Percentiles rank a stretch among this genome's conserved stretches.
These are phyloP conservation scores for Omphalea diandra DNA, from an alignment of 441 rosid genomes.

Conservation along the genomic window DNA sequence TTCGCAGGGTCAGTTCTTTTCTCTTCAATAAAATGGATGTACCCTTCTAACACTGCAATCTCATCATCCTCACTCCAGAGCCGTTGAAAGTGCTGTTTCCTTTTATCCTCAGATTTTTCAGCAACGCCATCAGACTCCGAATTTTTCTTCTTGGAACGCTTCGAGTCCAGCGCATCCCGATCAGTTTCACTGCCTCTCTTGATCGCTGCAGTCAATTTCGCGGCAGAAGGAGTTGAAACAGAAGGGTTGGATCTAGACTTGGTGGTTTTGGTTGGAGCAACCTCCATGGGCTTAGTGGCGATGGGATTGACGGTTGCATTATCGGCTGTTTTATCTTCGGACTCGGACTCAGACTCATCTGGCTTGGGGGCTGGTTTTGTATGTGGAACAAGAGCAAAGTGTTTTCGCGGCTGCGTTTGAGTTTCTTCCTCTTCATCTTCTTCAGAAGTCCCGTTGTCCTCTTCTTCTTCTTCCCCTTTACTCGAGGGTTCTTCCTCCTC, in stretches of 20 bases:
- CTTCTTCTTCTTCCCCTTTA: constrained; percentile 18
- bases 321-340: constrained; percentile 24
- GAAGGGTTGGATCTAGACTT: constrained; percentile 21
- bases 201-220: constrained; percentile 13
- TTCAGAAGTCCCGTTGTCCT: constrained; percentile 1
- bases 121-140: constrained; percentile 10
- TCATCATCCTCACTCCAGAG: constrained; percentile 44
- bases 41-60: constrained; percentile 38
- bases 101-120: constrained; percentile 14
- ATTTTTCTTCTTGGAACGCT: constrained; percentile 35
- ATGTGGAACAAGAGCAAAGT: constrained; percentile 6
- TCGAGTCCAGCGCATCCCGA: constrained; percentile 6
- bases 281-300: constrained; percentile 24
- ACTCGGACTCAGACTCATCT: constrained; percentile 21
- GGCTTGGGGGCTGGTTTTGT: constrained; percentile 1
- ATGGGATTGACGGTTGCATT: constrained; percentile 28
- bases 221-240: constrained; percentile 7
- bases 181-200: constrained; percentile 27
- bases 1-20: constrained; percentile 36
- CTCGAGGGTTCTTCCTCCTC: constrained; percentile 35
- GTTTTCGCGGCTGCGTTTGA: background rate
- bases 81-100: constrained; percentile 15
- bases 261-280: too few relatives aligned
- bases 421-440: background rate
- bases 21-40: constrained; percentile 31